phyloP scores from a whole-genome alignment of 192 early-diverging fungal species.

The Piromyces sp. region DNA sequence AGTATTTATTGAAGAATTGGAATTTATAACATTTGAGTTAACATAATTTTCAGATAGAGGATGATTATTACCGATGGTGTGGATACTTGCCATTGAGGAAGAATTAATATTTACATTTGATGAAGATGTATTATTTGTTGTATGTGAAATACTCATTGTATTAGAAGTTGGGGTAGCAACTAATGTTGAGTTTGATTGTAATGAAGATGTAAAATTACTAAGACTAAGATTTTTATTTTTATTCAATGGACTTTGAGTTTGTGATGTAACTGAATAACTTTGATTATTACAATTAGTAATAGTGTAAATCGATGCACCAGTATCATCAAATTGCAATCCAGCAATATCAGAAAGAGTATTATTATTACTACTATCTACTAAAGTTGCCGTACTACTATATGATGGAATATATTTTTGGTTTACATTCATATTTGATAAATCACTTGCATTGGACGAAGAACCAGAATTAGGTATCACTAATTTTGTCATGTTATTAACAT shows the following conservation, averaged over 20 bases:
- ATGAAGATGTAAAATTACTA: not conserved
- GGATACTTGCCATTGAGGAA: not conserved
- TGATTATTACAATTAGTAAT: not conserved
- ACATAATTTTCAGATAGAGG: not conserved
- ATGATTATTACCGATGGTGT: not conserved
- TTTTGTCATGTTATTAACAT: not conserved
- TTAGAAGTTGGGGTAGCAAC: not conserved
- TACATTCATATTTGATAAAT: not conserved
- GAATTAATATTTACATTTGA: not conserved
- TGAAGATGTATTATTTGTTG: not conserved
- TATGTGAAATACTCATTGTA: not conserved
- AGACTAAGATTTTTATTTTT: not conserved
- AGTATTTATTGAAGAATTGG: not conserved
- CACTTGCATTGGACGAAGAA: not conserved
- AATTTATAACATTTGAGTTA: not conserved
- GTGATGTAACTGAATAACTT: not conserved
- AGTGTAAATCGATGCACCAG: not conserved
- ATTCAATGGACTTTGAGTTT: not conserved
- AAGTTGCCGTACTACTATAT: not conserved
- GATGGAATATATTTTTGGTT: not conserved
- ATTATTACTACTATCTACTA: not conserved
- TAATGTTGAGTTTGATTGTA: not conserved
- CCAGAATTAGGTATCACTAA: not conserved
- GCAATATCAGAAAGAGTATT: not conserved
- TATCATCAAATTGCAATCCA: not conserved